Base-by-base conservation (phyloP, 768 basidiomycete species). In the Mycena galopus region DNA sequence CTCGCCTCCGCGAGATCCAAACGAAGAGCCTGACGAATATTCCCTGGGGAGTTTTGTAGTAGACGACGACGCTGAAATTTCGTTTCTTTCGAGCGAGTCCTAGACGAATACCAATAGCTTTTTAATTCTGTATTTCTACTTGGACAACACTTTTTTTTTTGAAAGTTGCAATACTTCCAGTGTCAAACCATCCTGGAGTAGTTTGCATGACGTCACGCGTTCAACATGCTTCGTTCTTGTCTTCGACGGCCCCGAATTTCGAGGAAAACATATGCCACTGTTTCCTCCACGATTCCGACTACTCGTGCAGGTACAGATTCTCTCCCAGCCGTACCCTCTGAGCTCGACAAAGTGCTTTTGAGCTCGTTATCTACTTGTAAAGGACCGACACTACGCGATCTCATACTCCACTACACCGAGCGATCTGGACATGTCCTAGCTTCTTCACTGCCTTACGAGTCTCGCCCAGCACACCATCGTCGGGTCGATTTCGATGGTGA, bases 11-110 rank as follows among this genome's bases (percentile, higher is more conserved):
- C 81, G 82, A 23, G 85, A 86, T n/a, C 32, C 47, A 44, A 85
- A 87, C 39, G 86, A 82, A 16, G 87, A 86, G 8, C n/a, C n/a
- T n/a, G 92, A 95, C 72, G 87, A 89, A 59, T 96, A 96, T 78
- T 86, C 83, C 51, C 77, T 92, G 53, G 95, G 90, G 14, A 96
- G 92, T 78, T 96, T 96, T 75, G 89, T 96, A 19, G 94, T 96
- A 16, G 89, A 86, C 65, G 94, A 96, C 77, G 93, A 94, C 50
- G 92, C 87, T 25, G 92, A 94, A 35, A 87, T 93, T 63, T 87
- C 86, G 27, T 90, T 72, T 47, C 47, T 66, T 56, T 74, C 65
- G 4, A 74, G 73, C 62, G 69, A 74, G 16, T 39, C 61, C 8
- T 67, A 62, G 53, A 47, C 14, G 7, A 23, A 21, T 35, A 56